Evolutionary conservation across 2,329 filamentous ascomycete genomes (phyloP), one percentile per base, ranked within the genome.

Genomic region (Aspergillus chevalieri): DNA sequence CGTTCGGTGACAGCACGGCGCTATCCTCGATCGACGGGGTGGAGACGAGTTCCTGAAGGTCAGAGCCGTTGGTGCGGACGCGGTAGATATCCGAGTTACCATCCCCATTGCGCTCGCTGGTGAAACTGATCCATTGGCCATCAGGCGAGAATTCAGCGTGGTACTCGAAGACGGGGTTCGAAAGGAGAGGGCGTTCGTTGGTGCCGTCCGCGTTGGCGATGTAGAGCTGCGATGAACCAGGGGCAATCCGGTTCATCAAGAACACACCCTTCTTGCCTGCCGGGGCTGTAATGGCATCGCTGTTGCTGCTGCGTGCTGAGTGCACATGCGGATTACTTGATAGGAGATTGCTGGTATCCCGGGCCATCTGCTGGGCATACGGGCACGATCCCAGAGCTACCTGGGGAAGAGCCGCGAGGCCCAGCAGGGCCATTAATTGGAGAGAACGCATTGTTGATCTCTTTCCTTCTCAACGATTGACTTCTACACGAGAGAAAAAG

Each of bases 11-110:
- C 0, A 74, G 43, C 0, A 62, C 64, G 6, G 58, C 65, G 0
- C 58, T 60, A 48, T 74, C 72, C 48, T 74, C 70, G 28, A 70
- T 64, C 0, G 65, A 67, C 1, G 65, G 44, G 0, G 68, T 70
- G 4, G 56, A 57, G 0, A 70, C 54, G 10, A 74, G 52, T 28
- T 59, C 52, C 47, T 71, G 57, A 5, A 74, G 48, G 0, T 59
- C 65, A 0, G 65, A 63, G 1, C 72, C 71, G 47, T 74, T 62
- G 1, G 59, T 19, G 1, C 58, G 61, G 19, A 68, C 57, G 4
- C 68, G 66, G 51, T 72, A 75, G 17, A 74, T 57, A 52, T 74
- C 71, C 1, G 68, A 65, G 21, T 74, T 64, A 2, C 71, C 72
- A 45, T 72, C 69, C 8, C 63, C 71, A 30, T 59, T 61, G 2